These are phyloP conservation scores for Mucor mucedo DNA, from an alignment of 371 early-diverging fungal genomes.

Conservation along the genomic window DNA sequence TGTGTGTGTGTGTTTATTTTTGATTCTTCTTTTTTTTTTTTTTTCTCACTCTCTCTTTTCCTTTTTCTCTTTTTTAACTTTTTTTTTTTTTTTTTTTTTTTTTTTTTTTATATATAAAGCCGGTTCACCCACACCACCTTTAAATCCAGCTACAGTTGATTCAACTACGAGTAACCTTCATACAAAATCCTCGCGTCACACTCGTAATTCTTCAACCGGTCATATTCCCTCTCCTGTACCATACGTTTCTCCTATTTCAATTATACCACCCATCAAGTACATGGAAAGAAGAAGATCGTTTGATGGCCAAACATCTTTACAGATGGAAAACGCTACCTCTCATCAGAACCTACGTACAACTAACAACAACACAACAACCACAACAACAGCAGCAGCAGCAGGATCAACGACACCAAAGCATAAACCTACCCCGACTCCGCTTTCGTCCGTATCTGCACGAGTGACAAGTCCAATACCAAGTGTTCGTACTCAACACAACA, in stretches of 20 bases:
- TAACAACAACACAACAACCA: too few relatives aligned
- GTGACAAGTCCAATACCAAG: slow-evolving; percentile 25
- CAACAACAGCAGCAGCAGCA: too few relatives aligned
- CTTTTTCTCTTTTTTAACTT: not conserved
- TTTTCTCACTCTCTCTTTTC: slow-evolving; percentile 3
- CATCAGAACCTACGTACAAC: not conserved
- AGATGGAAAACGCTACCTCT: slow-evolving; percentile 1
- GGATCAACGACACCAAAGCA: not conserved
- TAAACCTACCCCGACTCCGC: slow-evolving; percentile 20
- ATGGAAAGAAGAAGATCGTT: slow-evolving; percentile 44
- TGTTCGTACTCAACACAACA: not conserved
- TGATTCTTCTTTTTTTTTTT: too few relatives aligned
- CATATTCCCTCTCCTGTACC: slow-evolving; percentile 22
- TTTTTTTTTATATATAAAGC: slow-evolving; percentile 1
- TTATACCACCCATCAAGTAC: slow-evolving; percentile 11
- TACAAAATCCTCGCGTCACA: slow-evolving; percentile 31
- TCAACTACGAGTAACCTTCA: slow-evolving; percentile 1
- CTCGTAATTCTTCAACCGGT: slow-evolving; percentile 39
- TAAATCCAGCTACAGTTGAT: not conserved
- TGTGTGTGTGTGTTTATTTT: slow-evolving; percentile 1
- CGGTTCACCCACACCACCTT: slow-evolving; percentile 34
- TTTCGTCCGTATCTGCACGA: slow-evolving; percentile 28
- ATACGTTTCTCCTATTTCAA: slow-evolving; percentile 8
- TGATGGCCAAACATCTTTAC: slow-evolving; percentile 19
- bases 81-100: slow-evolving; percentile 3